phyloP scores from a whole-genome alignment of 768 basidiomycete genomes.

The Boletus tomentosulus region DNA sequence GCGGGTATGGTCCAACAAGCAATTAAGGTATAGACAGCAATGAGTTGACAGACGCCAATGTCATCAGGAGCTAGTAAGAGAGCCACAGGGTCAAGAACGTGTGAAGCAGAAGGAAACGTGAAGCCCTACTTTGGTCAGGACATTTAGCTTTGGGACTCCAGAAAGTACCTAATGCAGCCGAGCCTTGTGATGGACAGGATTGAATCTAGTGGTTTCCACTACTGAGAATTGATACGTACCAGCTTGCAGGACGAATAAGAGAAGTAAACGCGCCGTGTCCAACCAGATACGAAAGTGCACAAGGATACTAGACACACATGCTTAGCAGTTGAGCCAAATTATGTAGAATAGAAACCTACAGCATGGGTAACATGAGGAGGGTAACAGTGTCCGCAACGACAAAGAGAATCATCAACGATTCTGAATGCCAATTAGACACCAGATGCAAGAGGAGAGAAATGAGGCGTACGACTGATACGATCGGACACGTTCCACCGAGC shows the following conservation, averaged over 20 bases:
- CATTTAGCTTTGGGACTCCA: constrained; percentile 45
- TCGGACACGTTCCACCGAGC: constrained; percentile 45
- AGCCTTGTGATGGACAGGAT: constrained; percentile 27
- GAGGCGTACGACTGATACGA: constrained; percentile 40
- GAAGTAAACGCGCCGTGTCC: constrained; percentile 47
- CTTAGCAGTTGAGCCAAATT: background rate
- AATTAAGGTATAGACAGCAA: constrained; percentile 46
- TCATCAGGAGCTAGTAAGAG: constrained; percentile 35
- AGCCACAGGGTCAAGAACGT: background rate
- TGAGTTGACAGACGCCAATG: constrained; percentile 42
- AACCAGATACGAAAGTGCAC: constrained; percentile 49
- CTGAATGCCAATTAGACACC: constrained; percentile 5
- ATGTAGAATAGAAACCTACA: constrained; percentile 33
- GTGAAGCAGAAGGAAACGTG: background rate
- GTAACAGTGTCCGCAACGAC: constrained; percentile 39
- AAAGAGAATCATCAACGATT: constrained; percentile 42
- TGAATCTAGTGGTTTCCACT: background rate
- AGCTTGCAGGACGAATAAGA: constrained; percentile 43
- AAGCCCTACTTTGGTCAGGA: constrained; percentile 36
- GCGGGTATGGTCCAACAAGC: constrained; percentile 52
- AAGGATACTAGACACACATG: constrained; percentile 35
- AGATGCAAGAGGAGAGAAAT: background rate
- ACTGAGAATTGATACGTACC: constrained; percentile 31
- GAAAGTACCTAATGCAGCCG: constrained; percentile 39
- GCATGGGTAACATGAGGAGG: constrained; percentile 37